These are phyloP conservation scores for Hericium rajendrae DNA, from an alignment of 768 basidiomycete species.

Conservation along the genomic window DNA sequence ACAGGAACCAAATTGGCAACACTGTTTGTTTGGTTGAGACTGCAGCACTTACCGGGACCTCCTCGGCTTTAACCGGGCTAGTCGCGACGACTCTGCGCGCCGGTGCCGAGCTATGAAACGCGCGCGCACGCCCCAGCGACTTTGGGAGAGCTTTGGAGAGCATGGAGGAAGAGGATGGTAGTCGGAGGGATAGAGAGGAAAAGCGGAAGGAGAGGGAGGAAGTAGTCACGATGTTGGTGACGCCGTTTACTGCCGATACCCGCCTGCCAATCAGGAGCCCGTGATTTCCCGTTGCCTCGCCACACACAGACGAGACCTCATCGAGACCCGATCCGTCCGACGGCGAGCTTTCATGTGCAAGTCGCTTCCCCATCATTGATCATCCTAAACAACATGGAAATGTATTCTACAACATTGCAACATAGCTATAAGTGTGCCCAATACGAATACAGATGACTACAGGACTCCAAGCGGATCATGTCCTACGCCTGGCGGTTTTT, in stretches of 20 bases:
- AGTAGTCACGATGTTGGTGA: not conserved
- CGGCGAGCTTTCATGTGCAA: not conserved
- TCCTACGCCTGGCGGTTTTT: slow-evolving; percentile 12
- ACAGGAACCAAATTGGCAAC: slow-evolving; percentile 7
- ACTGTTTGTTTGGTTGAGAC: slow-evolving; percentile 7
- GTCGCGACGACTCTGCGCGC: slow-evolving; percentile 56
- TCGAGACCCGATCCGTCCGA: too few species aligned
- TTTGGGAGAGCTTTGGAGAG: slow-evolving; percentile 54
- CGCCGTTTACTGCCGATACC: not conserved
- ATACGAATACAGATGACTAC: slow-evolving; percentile 4
- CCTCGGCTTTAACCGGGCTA: slow-evolving; percentile 70
- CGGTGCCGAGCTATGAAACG: slow-evolving; percentile 58
- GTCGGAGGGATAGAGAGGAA: slow-evolving; percentile 11
- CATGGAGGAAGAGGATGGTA: slow-evolving; percentile 29
- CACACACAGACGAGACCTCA: not conserved
- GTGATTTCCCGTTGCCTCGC: slow-evolving; percentile 1
- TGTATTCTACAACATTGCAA: not conserved
- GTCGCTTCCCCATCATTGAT: not conserved
- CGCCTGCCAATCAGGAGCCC: slow-evolving; percentile 12
- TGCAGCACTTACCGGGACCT: slow-evolving; percentile 52
- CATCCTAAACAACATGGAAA: not conserved
- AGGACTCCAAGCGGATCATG: slow-evolving; percentile 22
- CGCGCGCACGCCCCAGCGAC: slow-evolving; percentile 36
- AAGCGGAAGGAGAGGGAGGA: not conserved
- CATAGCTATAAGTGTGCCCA: not conserved